These are phyloP conservation scores for Elsinoe australis DNA, from an alignment of 2,329 filamentous ascomycete genomes.

Conservation along the genomic window DNA sequence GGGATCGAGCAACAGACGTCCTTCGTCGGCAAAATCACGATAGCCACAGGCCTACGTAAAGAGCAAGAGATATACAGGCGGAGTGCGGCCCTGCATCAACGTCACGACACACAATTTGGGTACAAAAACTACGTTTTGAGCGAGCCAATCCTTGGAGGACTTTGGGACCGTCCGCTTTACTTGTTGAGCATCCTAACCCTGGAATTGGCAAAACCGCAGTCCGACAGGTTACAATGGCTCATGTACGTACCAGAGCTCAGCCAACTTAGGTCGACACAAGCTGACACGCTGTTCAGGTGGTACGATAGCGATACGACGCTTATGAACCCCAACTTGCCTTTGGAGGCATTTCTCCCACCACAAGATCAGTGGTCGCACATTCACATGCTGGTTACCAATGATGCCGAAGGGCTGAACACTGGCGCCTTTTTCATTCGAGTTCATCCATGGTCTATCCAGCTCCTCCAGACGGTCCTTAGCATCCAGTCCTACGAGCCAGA, in stretches of 20 bases:
- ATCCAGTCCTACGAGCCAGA: conserved; percentile 20
- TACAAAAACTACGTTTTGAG: conserved; percentile 28
- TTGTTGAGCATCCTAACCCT: conserved; percentile 24
- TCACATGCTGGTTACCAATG: conserved; percentile 23
- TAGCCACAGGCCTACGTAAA: conserved; percentile 14
- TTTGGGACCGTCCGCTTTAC: conserved; percentile 32
- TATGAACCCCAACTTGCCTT: conserved; percentile 24
- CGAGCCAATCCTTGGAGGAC: conserved; percentile 24
- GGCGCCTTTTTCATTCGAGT: conserved; percentile 26
- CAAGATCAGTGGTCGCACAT: conserved; percentile 19
- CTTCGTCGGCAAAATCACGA: conserved; percentile 15
- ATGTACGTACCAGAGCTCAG: conserved; percentile 20
- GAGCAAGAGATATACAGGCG: conserved; percentile 27
- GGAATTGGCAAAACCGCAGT: conserved; percentile 27
- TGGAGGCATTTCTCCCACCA: conserved; percentile 27
- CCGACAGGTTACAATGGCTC: conserved; percentile 27
- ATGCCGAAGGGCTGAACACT: conserved; percentile 22
- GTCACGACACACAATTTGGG: conserved; percentile 29
- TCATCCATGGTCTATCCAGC: conserved; percentile 21
- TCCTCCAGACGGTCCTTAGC: conserved; percentile 21
- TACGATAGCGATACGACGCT: conserved; percentile 23
- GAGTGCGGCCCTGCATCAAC: conserved; percentile 29
- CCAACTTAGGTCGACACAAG: not conserved
- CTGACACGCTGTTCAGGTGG: conserved; percentile 18
- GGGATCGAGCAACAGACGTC: too few species aligned